Base-by-base conservation (phyloP, 495 filamentous ascomycete species). In the Amphirosellinia nigrospora region DNA sequence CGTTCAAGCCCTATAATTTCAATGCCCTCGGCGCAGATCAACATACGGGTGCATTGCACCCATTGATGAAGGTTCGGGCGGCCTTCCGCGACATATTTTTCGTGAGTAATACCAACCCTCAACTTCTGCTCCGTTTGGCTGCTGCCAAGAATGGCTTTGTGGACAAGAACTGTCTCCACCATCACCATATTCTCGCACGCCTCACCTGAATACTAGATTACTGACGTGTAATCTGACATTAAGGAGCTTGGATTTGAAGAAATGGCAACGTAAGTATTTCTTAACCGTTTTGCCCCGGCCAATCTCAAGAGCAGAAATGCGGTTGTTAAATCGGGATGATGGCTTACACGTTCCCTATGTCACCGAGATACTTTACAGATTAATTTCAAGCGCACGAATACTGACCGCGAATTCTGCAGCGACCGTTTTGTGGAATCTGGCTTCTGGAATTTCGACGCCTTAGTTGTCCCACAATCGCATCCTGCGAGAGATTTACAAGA, bases 11-110 rank as follows among this genome's bases (percentile, higher is more conserved):
- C 39, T 98, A 98, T 84, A 99, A 98, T 84, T 98, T 98, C 87
- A 94, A 93, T 69, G 91, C 96, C 21, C 88, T 94, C 70, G 96
- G 96, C 68, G 91, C 93, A 8, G 84, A 87, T 45, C 90, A 94
- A 64, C 84, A 88, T 32, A 85, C 91, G n/a, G 95, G 95, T 58
- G 93, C 96, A 28, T 83, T 99, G 70, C 95, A 98, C 82, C 96
- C 96, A 2, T 84, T 98, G 73, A 98, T 92, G 81, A 98, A 98
- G 82, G 94, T 98, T 69, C 90, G 94, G 58, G 86, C 91, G 69
- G 96, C 98, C 81, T 96, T 98, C 87, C 87, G 96, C 55, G 92
- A 93, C 76, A 97, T 98, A 79, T 98, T 98, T 89, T 99, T 99
- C 81, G 94, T 52, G 28, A 52, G 62, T 64, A 32, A 5, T 23